phyloP scores from a whole-genome alignment of 192 early-diverging fungal species.

The Coemansia sp. region DNA sequence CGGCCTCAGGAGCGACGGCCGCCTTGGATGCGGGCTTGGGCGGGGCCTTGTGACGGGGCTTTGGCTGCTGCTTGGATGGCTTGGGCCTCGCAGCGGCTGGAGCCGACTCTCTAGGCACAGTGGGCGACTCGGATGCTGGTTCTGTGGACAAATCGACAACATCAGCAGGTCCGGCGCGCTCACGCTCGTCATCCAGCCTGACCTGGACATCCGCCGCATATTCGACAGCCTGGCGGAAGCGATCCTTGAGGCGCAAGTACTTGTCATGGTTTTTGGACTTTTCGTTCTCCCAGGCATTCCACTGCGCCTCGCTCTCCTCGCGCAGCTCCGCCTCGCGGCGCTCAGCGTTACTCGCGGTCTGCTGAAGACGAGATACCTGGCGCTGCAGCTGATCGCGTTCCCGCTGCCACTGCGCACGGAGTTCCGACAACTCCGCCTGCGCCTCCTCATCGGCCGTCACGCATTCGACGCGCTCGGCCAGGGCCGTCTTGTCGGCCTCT shows the following conservation, averaged over 20 bases:
- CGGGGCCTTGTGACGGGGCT: conserved; percentile 11
- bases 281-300: conserved; percentile 39
- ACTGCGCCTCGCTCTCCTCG: conserved; percentile 40
- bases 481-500: conserved; percentile 19
- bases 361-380: conserved; percentile 30
- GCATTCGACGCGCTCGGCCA: conserved; percentile 20
- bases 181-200: conserved; percentile 22
- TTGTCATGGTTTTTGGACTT: conserved; percentile 37
- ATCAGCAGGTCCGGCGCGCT: background rate
- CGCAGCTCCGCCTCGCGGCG: conserved; percentile 40
- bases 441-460: conserved; percentile 11
- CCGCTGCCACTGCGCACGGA: conserved; percentile 20
- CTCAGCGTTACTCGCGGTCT: conserved; percentile 29
- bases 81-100: background rate
- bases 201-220: conserved; percentile 26
- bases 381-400: conserved; percentile 41
- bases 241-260: conserved; percentile 29
- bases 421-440: conserved; percentile 14
- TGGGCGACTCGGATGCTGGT: background rate
- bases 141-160: background rate
- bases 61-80: conserved; percentile 3
- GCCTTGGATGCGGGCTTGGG: conserved; percentile 1
- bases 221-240: conserved; percentile 36
- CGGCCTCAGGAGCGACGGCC: background rate
- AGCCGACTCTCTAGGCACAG: background rate